Conservation (phyloP, 345 rosid species). For the Anacardium occidentale region DNA sequence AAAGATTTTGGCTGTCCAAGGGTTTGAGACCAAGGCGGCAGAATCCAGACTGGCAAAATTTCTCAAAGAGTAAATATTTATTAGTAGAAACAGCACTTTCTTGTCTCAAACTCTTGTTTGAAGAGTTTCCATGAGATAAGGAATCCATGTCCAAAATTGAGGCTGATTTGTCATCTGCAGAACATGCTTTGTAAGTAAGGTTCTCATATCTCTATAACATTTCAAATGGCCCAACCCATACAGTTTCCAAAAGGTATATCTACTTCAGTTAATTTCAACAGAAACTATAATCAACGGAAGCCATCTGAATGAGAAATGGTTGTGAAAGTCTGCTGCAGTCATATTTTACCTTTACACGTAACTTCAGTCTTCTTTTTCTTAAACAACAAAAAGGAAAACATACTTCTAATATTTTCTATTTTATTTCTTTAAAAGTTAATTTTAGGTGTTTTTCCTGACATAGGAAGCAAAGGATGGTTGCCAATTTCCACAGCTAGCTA, state of each 20-base stretch:
- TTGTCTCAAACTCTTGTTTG: slow-evolving; percentile 21
- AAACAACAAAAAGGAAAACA: background rate
- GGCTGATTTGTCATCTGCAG: slow-evolving; percentile 36
- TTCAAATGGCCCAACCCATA: background rate
- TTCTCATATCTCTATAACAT: background rate
- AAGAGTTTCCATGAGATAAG: slow-evolving; percentile 18
- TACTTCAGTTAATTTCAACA: background rate
- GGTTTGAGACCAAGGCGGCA: slow-evolving; percentile 62
- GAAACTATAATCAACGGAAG: background rate
- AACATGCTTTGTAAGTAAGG: background rate
- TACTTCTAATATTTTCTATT: background rate
- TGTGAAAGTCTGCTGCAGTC: background rate
- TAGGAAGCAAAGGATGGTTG: slow-evolving; percentile 6
- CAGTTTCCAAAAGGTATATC: background rate
- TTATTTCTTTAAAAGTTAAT: background rate
- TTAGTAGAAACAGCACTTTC: slow-evolving; percentile 26
- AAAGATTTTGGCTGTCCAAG: slow-evolving; percentile 43
- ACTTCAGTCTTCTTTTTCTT: slow-evolving; percentile 6
- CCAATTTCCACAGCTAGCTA: slow-evolving; percentile 3
- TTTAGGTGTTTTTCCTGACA: background rate
- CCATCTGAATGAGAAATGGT: background rate
- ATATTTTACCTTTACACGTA: background rate
- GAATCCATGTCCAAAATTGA: slow-evolving; percentile 20
- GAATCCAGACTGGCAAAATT: slow-evolving; percentile 66
- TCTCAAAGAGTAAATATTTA: slow-evolving; percentile 54